Conservation (phyloP, 2,329 filamentous ascomycete species). For the Fusarium falciforme region DNA sequence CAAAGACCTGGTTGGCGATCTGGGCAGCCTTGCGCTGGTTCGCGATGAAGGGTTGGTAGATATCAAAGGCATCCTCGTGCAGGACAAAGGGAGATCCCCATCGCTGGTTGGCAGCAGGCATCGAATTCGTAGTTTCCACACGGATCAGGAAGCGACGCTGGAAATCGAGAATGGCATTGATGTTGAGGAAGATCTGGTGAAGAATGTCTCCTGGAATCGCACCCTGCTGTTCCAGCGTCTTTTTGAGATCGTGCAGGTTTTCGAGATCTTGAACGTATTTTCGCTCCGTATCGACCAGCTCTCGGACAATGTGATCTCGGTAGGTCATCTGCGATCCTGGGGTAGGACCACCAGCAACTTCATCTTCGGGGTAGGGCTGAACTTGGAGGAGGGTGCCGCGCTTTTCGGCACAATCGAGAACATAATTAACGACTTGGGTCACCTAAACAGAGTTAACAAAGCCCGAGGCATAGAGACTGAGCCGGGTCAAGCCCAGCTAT, state of each 20-base stretch:
- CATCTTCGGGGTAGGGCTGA: conserved; percentile 68
- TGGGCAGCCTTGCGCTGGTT: conserved; percentile 93
- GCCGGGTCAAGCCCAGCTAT: neutral
- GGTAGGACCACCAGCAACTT: conserved; percentile 54
- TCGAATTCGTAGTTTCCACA: conserved; percentile 93
- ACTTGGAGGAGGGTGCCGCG: conserved; percentile 77
- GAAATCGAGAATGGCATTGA: conserved; percentile 94
- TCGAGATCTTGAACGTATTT: conserved; percentile 98
- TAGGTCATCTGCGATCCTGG: conserved; percentile 77
- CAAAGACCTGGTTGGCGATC: conserved; percentile 85
- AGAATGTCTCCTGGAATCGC: conserved; percentile 89
- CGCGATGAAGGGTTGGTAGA: conserved; percentile 97
- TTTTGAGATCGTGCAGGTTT: conserved; percentile 92
- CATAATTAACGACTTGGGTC: conserved; percentile 89
- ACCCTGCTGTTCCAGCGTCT: conserved; percentile 86
- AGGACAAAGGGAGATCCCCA: conserved; percentile 94
- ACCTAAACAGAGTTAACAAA: conserved; percentile 58
- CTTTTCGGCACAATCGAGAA: conserved; percentile 86
- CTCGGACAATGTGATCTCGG: conserved; percentile 88
- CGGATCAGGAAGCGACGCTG: conserved; percentile 95
- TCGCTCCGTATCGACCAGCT: conserved; percentile 93
- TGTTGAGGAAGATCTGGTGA: conserved; percentile 95
- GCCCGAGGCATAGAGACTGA: neutral
- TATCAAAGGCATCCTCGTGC: conserved; percentile 88
- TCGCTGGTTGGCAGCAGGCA: conserved; percentile 80